Percentiles rank a stretch among this genome's conserved stretches.
phyloP scores from a whole-genome alignment of 192 early-diverging fungal genomes.

The Podila epicladia region DNA sequence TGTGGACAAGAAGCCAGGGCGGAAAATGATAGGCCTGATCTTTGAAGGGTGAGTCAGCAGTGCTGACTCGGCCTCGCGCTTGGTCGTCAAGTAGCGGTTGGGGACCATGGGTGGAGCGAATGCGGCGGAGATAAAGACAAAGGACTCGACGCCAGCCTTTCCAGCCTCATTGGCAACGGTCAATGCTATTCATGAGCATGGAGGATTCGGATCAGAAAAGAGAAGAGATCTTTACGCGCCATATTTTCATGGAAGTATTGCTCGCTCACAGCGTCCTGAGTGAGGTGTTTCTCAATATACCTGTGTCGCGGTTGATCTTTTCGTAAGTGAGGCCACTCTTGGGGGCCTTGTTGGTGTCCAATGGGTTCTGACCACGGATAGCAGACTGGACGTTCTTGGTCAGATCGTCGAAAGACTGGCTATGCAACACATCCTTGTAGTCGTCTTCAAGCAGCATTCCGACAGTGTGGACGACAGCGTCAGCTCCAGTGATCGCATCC shows the following conservation, averaged over 20 bases:
- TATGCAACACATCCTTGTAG: conserved; percentile 67
- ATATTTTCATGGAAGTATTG: background rate
- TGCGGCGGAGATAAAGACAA: conserved; percentile 76
- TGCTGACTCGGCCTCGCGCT: conserved; percentile 73
- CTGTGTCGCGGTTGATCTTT: conserved; percentile 75
- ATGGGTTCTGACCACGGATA: conserved; percentile 53
- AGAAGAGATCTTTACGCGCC: background rate
- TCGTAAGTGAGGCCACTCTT: conserved; percentile 62
- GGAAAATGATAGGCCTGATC: conserved; percentile 56
- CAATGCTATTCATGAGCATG: conserved; percentile 52
- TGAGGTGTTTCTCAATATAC: conserved; percentile 34
- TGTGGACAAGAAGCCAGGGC: conserved; percentile 69
- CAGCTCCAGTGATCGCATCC: conserved; percentile 60
- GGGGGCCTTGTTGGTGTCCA: conserved; percentile 51
- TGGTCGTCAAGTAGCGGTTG: conserved; percentile 76
- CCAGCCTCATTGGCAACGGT: conserved; percentile 63
- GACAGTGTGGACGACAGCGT: conserved; percentile 77
- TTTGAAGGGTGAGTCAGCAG: conserved; percentile 56
- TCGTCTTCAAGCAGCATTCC: conserved; percentile 75
- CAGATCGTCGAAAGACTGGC: conserved; percentile 41
- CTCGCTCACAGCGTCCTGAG: background rate
- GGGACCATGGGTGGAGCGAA: conserved; percentile 71
- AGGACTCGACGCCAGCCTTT: conserved; percentile 58
- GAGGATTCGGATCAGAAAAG: background rate
- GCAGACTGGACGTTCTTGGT: conserved; percentile 38